These are phyloP conservation scores for Cladophialophora exuberans DNA, from an alignment of 2,329 filamentous ascomycete genomes.

Conservation along the genomic window DNA sequence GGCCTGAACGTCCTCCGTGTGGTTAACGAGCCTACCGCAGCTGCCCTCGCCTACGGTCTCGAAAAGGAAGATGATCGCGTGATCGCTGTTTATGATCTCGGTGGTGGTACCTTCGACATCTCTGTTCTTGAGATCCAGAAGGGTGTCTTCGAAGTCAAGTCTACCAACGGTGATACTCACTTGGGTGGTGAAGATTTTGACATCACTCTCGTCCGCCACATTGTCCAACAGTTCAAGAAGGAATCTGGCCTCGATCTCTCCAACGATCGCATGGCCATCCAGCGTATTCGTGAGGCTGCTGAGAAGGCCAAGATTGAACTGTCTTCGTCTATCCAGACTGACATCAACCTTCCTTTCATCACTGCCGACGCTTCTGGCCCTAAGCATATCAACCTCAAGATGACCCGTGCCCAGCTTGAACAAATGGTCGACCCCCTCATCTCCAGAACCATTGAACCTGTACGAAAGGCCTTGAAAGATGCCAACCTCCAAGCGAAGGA, in stretches of 20 bases:
- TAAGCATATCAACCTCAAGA: slow-evolving; percentile 97
- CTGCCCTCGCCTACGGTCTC: slow-evolving; percentile 91
- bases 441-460: slow-evolving; percentile 81
- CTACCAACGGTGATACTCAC: slow-evolving; percentile 98
- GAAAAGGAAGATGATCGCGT: slow-evolving; percentile 91
- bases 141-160: slow-evolving; percentile 98
- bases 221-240: slow-evolving; percentile 96
- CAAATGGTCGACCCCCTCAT: slow-evolving; percentile 89
- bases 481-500: slow-evolving; percentile 88
- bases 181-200: slow-evolving; percentile 98
- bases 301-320: slow-evolving; percentile 99
- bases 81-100: slow-evolving; percentile 95
- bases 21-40: slow-evolving; percentile 96
- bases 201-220: slow-evolving; percentile 88
- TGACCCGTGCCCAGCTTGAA: slow-evolving; percentile 91
- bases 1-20: slow-evolving; percentile 96
- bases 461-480: slow-evolving; percentile 96
- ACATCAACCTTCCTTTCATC: slow-evolving; percentile 99
- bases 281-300: slow-evolving; percentile 96
- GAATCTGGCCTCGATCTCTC: slow-evolving; percentile 89
- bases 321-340: slow-evolving; percentile 90
- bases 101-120: slow-evolving; percentile 99
- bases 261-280: slow-evolving; percentile 94
- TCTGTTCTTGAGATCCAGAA: slow-evolving; percentile 96
- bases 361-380: slow-evolving; percentile 93